Evolutionary conservation across 2,329 filamentous ascomycete genomes (phyloP), one percentile per base, ranked within the genome.

Genomic region (Fusarium nygamai): DNA sequence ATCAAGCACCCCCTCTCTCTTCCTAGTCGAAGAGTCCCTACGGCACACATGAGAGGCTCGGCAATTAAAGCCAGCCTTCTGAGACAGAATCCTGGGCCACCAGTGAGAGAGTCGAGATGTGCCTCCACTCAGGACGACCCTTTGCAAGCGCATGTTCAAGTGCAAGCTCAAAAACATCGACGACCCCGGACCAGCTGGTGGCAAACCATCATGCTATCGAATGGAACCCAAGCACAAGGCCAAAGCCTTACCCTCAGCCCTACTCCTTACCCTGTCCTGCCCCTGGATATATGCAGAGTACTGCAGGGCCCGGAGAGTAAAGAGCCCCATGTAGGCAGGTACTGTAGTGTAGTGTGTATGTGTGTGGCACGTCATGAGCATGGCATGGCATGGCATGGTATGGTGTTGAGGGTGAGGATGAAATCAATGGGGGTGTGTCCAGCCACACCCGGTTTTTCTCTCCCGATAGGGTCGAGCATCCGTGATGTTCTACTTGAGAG

Each of bases 121-220:
- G 73, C 76, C 71, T 78, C 76, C 76, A 76, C 75, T 53, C 64
- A 60, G 72, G 54, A 74, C 53, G 67, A 69, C 74, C 75, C 71
- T 76, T 69, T 74, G 62, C 57, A 59, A 59, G 57, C 43, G 64
- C 73, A 74, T 75, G 76, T 74, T 61, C 57, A 59, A 59, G 43
- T 36, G 62, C 73, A 74, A 75, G 76, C 74, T 78, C 67, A 71
- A 76, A 75, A 71, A 63, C 48, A 63, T 56, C 51, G 57, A 69
- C 48, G 64, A 78, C 69, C 76, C 76, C 73, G 53, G 76, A 61
- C 76, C 54, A 78, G 76, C 76, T 78, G 76, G 76, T 78, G 76
- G 76, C 76, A 69, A 78, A 75, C 65, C 38, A 38, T 51, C 46
- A 44, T 38, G 34, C 50, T 47, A 62, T 76, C 72, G 73, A 77